phyloP scores from a whole-genome alignment of 1,284 basidiomycete species.

The Microbotryum intermedium region DNA sequence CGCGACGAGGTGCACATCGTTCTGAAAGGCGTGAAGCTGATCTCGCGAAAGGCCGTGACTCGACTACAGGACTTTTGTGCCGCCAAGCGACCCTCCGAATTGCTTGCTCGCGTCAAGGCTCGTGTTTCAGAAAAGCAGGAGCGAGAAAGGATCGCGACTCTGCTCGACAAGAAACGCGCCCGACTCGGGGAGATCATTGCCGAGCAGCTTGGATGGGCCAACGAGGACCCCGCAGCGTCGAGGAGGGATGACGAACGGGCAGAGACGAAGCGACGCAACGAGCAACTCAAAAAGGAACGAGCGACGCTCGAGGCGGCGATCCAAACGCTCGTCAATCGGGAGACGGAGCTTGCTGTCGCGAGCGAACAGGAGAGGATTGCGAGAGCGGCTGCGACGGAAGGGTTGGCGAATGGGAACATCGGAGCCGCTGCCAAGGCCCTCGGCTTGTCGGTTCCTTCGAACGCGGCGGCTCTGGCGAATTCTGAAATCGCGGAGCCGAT shows the following conservation, averaged over 20 bases:
- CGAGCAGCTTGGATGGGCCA: not conserved
- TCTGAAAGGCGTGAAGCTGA: not conserved
- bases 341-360: not conserved
- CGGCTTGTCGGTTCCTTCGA: conserved; percentile 7
- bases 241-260: too few species aligned
- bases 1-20: not conserved
- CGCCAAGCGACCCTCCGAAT: conserved; percentile 17
- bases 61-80: conserved; percentile 17
- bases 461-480: conserved; percentile 3
- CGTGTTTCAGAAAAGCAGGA: conserved; percentile 23
- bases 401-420: conserved; percentile 6
- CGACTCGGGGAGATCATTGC: not conserved
- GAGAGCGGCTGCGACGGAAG: conserved; percentile 5
- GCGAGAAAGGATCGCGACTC: conserved; percentile 8
- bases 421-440: conserved; percentile 11
- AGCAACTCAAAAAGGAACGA: too few species aligned
- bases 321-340: not conserved
- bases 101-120: conserved; percentile 19
- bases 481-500: not conserved
- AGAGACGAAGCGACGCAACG: not conserved
- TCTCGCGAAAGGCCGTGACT: not conserved
- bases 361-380: not conserved
- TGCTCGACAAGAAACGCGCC: not conserved
- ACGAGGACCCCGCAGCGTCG: too few species aligned
- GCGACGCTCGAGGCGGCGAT: too few species aligned